phyloP scores from a whole-genome alignment of 352 stramenopile species.

The Phytopythium vexans region DNA sequence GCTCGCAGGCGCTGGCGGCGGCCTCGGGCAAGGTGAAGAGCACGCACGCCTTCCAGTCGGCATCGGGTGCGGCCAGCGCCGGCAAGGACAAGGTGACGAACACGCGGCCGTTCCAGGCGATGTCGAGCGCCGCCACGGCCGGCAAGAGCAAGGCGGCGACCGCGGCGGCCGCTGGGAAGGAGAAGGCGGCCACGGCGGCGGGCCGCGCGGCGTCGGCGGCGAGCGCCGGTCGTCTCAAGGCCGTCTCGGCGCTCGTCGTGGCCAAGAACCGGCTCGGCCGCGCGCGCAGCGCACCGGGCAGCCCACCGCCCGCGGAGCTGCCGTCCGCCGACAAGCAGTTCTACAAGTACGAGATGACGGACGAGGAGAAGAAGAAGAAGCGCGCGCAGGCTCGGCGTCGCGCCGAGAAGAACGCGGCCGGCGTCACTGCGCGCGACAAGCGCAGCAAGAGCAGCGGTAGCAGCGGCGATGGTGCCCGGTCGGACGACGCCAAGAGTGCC shows the following conservation, averaged over 20 bases:
- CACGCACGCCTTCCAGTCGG: slow-evolving; percentile 58
- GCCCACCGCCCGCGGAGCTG: slow-evolving; percentile 17
- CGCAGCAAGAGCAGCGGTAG: slow-evolving; percentile 4
- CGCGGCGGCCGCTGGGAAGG: slow-evolving; percentile 49
- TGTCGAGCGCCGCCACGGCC: slow-evolving; percentile 26
- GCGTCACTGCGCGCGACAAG: slow-evolving; percentile 5
- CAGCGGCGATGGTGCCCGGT: background rate
- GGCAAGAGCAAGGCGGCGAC: slow-evolving; percentile 46
- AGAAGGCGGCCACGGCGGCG: slow-evolving; percentile 44
- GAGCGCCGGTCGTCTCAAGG: slow-evolving; percentile 48
- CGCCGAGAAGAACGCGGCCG: slow-evolving; percentile 56
- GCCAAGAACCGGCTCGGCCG: slow-evolving; percentile 55
- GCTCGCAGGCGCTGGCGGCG: slow-evolving; percentile 40
- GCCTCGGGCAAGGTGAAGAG: slow-evolving; percentile 60
- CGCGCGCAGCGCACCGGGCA: slow-evolving; percentile 17
- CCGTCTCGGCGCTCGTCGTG: slow-evolving; percentile 42
- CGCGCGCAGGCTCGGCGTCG: slow-evolving; percentile 59
- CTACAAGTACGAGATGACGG: slow-evolving; percentile 81
- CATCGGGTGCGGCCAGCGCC: slow-evolving; percentile 39
- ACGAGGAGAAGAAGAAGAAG: slow-evolving; percentile 74
- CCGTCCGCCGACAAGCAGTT: slow-evolving; percentile 63
- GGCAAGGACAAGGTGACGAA: slow-evolving; percentile 60
- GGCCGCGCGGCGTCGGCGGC: slow-evolving; percentile 41
- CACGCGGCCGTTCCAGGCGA: slow-evolving; percentile 52
- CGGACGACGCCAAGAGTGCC: slow-evolving; percentile 9